Evolutionary conservation across 2,329 filamentous ascomycete genomes (phyloP).

Genomic region (Alternaria incomplexa): DNA sequence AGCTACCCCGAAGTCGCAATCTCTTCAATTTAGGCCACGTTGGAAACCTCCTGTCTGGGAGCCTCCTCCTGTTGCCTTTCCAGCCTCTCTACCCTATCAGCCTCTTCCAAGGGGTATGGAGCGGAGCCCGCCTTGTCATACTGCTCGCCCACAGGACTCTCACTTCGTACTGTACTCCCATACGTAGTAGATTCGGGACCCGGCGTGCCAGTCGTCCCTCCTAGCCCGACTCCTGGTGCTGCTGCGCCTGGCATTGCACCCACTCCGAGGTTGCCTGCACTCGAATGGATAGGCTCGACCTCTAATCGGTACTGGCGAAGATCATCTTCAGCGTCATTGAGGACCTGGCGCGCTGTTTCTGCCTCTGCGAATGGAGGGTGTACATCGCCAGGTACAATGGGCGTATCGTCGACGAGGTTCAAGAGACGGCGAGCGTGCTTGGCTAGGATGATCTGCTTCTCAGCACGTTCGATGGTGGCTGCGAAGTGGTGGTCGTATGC

Average conservation of each 20-base stretch:
- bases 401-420: slow-evolving; percentile 84
- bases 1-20: neutral
- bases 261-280: slow-evolving; percentile 56
- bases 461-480: slow-evolving; percentile 91
- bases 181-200: slow-evolving; percentile 12
- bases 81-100: slow-evolving; percentile 34
- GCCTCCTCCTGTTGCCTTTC: slow-evolving; percentile 10
- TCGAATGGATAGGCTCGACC: slow-evolving; percentile 60
- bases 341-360: slow-evolving; percentile 76
- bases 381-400: slow-evolving; percentile 84
- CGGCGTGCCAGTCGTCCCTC: neutral
- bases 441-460: slow-evolving; percentile 95
- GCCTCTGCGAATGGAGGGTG: slow-evolving; percentile 71
- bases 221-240: neutral
- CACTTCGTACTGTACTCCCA: slow-evolving; percentile 17
- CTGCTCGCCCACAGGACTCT: slow-evolving; percentile 30
- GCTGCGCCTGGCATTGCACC: slow-evolving; percentile 52
- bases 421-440: slow-evolving; percentile 87
- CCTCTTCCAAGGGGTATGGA: slow-evolving; percentile 38
- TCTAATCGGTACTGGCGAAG: slow-evolving; percentile 74
- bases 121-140: slow-evolving; percentile 34
- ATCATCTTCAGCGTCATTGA: slow-evolving; percentile 92
- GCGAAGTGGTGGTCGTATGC: slow-evolving; percentile 88
- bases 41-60: slow-evolving; percentile 11
- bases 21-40: slow-evolving; percentile 10